Evolutionary conservation across 2,329 filamentous ascomycete species (phyloP).

Genomic region (Diaporthe sp.): DNA sequence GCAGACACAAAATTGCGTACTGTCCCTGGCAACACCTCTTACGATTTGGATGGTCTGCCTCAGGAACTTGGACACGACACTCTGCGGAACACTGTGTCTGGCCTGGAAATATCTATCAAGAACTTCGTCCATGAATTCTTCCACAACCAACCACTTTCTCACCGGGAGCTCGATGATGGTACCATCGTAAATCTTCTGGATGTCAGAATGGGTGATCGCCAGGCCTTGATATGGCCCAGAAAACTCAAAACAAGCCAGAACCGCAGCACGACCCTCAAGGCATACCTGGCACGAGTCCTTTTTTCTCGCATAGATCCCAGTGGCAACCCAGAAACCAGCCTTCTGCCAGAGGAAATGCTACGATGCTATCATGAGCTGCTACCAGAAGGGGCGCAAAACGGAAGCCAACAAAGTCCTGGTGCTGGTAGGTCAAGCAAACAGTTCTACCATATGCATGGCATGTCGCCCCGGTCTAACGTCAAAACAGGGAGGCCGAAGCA

Average conservation of each 20-base stretch:
- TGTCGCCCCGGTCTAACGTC: background rate
- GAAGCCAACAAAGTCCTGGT: background rate
- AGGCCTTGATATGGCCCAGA: background rate
- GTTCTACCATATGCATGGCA: background rate
- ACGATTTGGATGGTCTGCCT: background rate
- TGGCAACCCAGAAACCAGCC: background rate
- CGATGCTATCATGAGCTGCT: background rate
- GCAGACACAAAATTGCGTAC: background rate
- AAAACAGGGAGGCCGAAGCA: background rate
- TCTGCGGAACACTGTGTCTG: background rate
- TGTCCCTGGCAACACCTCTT: background rate
- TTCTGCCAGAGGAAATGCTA: background rate
- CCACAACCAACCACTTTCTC: background rate
- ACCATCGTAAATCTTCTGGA: background rate
- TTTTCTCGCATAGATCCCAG: background rate
- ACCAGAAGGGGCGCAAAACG: background rate
- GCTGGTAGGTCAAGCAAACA: background rate
- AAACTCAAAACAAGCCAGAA: background rate
- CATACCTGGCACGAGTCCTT: background rate
- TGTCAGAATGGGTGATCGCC: background rate
- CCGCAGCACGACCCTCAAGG: background rate
- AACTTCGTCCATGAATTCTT: background rate
- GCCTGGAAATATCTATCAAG: background rate
- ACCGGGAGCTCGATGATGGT: background rate
- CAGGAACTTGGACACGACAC: background rate